Base-by-base conservation (phyloP, 768 basidiomycete species). In the Sistotremastrum suecicum region DNA sequence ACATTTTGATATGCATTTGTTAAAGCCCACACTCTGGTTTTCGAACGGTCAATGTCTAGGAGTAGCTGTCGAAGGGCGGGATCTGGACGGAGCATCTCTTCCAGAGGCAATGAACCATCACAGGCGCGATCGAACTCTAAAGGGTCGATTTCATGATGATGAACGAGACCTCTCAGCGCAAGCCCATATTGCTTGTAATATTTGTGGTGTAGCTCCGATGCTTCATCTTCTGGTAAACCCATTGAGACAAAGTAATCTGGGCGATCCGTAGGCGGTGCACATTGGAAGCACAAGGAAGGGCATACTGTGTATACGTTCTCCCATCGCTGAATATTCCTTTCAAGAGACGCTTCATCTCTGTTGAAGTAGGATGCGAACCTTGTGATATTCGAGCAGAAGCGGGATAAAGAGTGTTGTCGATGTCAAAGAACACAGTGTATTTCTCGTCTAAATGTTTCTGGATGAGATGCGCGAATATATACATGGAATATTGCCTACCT, bases 391-490 rank as follows among this genome's bases (percentile, higher is more conserved):
- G 76, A 12, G 77, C 67, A 53, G 72, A 79, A 0, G 83, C 75
- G 5, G 85, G 83, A 59, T 90, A 91, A 10, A 91, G 69, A 3
- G 86, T 88, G 54, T 91, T 89, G 61, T 90, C 88, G 48, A 90
- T 85, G 56, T 89, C 87, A 49, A 90, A 76, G 74, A 79, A 89
- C 43, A 86, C 68, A 42, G 87, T 62, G 50, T 61, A 61, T 9
- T 78, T 74, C 36, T 74, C 69, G 66, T 84, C 82, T 60, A 20
- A 20, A 20, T 20, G 20, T 20, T 20, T 20, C 20, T 20, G 20
- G 20, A 20, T 20, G 20, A 20, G 20, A 20, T 20, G 20, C 20
- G 20, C 20, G 20, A 20, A 20, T 20, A 20, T 20, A 20, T 20
- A 20, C 20, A 20, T 20, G 20, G 20, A 20, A 20, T 20, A 20